These are phyloP conservation scores for Hypoxylon sp. DNA, from an alignment of 2,329 filamentous ascomycete genomes.

Conservation along the genomic window DNA sequence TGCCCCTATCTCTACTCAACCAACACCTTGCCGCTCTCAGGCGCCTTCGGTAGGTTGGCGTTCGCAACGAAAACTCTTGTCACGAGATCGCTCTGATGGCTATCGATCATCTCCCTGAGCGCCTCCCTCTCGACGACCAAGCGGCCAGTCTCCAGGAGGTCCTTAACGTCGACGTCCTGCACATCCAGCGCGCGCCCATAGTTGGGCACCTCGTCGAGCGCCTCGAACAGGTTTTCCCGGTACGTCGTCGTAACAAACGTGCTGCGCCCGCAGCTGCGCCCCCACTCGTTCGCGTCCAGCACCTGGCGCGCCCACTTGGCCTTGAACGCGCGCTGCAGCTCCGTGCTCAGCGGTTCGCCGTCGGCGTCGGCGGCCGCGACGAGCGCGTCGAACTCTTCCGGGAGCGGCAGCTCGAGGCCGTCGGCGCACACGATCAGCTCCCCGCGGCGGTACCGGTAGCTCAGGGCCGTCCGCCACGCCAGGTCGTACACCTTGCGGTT, in stretches of 20 bases:
- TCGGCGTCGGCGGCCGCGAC: conserved; percentile 48
- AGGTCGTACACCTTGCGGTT: conserved; percentile 93
- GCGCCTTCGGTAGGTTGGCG: conserved; percentile 46
- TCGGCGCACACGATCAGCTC: conserved; percentile 89
- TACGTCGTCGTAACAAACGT: conserved; percentile 76
- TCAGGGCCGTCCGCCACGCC: conserved; percentile 93
- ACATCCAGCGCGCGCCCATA: conserved; percentile 77
- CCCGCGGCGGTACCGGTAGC: conserved; percentile 87
- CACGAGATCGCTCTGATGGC: conserved; percentile 76
- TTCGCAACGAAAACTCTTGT: conserved; percentile 58
- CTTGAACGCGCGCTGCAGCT: conserved; percentile 67
- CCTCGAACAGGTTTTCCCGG: conserved; percentile 73
- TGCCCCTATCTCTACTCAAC: conserved; percentile 49
- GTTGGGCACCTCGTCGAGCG: conserved; percentile 71
- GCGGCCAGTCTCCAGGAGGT: conserved; percentile 85
- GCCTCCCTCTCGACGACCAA: conserved; percentile 88
- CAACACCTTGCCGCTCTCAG: conserved; percentile 46
- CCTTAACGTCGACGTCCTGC: conserved; percentile 94
- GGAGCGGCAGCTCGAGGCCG: conserved; percentile 74
- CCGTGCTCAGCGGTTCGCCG: conserved; percentile 53
- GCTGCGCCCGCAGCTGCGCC: conserved; percentile 73
- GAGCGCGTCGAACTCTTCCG: conserved; percentile 61
- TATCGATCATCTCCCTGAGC: conserved; percentile 77
- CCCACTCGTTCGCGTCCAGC: conserved; percentile 77
- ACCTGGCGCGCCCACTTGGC: conserved; percentile 74